These are phyloP conservation scores for Sherardia arvensis DNA, from an alignment of 257 asterid species.

Conservation along the genomic window DNA sequence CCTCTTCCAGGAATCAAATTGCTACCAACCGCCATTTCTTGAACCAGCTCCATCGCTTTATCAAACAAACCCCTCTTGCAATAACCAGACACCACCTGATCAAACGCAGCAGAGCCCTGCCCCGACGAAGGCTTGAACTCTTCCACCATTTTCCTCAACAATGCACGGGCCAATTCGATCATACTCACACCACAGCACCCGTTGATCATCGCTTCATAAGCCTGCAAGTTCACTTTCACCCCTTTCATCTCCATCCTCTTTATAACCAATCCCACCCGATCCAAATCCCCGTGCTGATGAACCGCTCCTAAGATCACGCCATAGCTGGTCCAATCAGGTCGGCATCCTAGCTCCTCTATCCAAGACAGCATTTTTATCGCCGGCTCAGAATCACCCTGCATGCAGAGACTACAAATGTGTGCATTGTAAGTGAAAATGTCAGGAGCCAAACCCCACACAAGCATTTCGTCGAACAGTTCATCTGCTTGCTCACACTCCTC, in stretches of 20 bases:
- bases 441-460: conserved; percentile 59
- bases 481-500: conserved; percentile 39
- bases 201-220: conserved; percentile 24
- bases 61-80: conserved; percentile 25
- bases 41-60: conserved; percentile 27
- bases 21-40: conserved; percentile 13
- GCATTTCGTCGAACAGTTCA: conserved; percentile 74
- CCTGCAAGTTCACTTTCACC: conserved; percentile 19
- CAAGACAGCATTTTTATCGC: conserved; percentile 38
- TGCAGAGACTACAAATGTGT: conserved; percentile 45
- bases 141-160: conserved; percentile 30
- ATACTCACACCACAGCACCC: conserved; percentile 26
- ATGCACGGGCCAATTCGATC: conserved; percentile 24
- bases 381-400: conserved; percentile 46
- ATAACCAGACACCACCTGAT: conserved; percentile 23
- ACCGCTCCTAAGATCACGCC: conserved; percentile 23
- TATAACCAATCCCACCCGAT: conserved; percentile 25
- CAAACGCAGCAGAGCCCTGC: conserved; percentile 9
- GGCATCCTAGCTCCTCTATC: conserved; percentile 59
- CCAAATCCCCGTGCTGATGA: conserved; percentile 29
- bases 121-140: conserved; percentile 1
- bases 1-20: conserved; percentile 20
- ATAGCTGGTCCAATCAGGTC: conserved; percentile 44
- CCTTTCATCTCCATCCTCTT: conserved; percentile 31
- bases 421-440: conserved; percentile 49